These are phyloP conservation scores for Fusarium clavum DNA, from an alignment of 2,329 filamentous ascomycete species.

Conservation along the genomic window DNA sequence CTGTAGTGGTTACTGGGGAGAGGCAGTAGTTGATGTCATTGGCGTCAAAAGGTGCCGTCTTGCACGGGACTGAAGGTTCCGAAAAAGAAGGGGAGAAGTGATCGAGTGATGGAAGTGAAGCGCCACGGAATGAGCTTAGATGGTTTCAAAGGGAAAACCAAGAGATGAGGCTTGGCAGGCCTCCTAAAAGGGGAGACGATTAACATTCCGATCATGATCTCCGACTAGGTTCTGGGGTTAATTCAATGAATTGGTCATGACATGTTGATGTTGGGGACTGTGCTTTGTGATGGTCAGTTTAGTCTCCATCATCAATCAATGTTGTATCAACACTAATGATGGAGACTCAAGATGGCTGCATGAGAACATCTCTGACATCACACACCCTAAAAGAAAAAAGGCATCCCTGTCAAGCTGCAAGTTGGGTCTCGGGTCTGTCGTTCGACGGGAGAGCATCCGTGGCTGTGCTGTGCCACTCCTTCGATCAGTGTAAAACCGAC, in stretches of 20 bases:
- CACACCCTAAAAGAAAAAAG: neutral
- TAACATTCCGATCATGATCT: constrained; percentile 39
- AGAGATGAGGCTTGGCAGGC: constrained; percentile 23
- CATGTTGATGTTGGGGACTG: neutral
- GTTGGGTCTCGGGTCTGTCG: neutral
- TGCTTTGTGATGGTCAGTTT: neutral
- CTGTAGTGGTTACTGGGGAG: constrained; percentile 15
- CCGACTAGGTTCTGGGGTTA: constrained; percentile 18
- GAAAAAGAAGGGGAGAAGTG: constrained; percentile 11
- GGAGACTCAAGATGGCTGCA: constrained; percentile 2
- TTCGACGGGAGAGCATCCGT: constrained; percentile 26
- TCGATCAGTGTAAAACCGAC: constrained; percentile 13
- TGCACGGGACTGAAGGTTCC: constrained; percentile 18
- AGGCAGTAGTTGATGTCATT: constrained; percentile 38
- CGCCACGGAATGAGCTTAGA: constrained; percentile 29
- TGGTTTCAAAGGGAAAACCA: constrained; percentile 5
- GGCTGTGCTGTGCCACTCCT: constrained; percentile 27
- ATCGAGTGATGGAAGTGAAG: constrained; percentile 13
- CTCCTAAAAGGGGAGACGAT: constrained; percentile 26
- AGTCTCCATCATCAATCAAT: neutral
- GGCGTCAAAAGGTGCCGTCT: constrained; percentile 22
- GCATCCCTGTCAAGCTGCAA: constrained; percentile 35
- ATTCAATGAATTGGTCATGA: constrained; percentile 29
- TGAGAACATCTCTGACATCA: constrained; percentile 36
- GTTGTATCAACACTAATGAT: too few relatives aligned